Percentiles rank a stretch among this genome's conserved stretches.
phyloP scores from a whole-genome alignment of 257 asterid species.

The Nicotiana undulata region DNA sequence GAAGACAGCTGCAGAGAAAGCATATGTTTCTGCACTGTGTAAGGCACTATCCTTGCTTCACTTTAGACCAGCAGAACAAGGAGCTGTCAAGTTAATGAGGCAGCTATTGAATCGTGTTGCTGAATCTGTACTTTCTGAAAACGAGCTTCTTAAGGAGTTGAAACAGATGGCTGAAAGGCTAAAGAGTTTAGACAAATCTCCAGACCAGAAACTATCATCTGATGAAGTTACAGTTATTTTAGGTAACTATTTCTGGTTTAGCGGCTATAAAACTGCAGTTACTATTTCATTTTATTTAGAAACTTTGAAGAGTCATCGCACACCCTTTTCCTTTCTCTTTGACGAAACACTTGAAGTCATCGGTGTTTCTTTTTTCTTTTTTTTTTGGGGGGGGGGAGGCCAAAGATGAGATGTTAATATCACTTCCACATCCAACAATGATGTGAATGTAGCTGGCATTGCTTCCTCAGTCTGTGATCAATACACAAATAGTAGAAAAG shows the following conservation, averaged over 20 bases:
- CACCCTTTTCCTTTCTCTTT: background rate
- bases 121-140: constrained; percentile 50
- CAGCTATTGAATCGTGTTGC: constrained; percentile 42
- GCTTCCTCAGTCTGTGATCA: background rate
- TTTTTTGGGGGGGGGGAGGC: too few relatives aligned
- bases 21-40: constrained; percentile 66
- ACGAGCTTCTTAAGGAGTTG: constrained; percentile 62
- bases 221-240: constrained; percentile 49
- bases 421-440: background rate
- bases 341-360: background rate
- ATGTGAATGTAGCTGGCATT: background rate
- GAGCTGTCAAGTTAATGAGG: constrained; percentile 54
- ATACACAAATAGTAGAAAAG: background rate
- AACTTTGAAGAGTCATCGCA: background rate
- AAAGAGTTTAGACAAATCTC: constrained; percentile 47
- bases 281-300: background rate
- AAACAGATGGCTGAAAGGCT: constrained; percentile 65
- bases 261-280: background rate
- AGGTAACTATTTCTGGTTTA: constrained; percentile 32
- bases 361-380: too few relatives aligned
- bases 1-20: constrained; percentile 80
- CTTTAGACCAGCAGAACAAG: constrained; percentile 68
- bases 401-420: too few relatives aligned
- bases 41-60: constrained; percentile 58
- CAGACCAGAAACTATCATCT: constrained; percentile 44